These are phyloP conservation scores for Cercospora berteroae DNA, from an alignment of 2,329 filamentous ascomycete species.

Conservation along the genomic window DNA sequence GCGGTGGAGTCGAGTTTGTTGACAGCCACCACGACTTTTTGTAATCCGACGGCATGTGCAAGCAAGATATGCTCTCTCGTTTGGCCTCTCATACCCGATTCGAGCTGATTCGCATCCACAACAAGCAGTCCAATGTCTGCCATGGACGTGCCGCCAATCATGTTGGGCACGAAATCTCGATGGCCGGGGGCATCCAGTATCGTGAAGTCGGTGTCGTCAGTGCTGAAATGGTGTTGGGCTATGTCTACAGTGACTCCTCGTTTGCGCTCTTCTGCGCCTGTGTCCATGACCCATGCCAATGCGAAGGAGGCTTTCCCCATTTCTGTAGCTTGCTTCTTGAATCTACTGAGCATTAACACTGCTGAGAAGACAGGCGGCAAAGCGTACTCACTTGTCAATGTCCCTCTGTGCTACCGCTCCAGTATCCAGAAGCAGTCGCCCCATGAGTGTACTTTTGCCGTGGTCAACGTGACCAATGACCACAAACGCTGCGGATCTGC, in stretches of 20 bases:
- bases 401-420: slow-evolving; percentile 85
- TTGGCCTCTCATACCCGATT: slow-evolving; percentile 88
- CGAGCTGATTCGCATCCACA: slow-evolving; percentile 91
- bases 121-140: slow-evolving; percentile 95
- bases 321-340: slow-evolving; percentile 73
- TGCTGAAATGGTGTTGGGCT: slow-evolving; percentile 91
- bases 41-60: slow-evolving; percentile 85
- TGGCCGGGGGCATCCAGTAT: slow-evolving; percentile 95
- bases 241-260: slow-evolving; percentile 96
- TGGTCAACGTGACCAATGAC: slow-evolving; percentile 85
- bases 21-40: slow-evolving; percentile 81
- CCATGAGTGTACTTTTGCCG: slow-evolving; percentile 97
- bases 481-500: slow-evolving; percentile 36
- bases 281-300: slow-evolving; percentile 94
- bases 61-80: slow-evolving; percentile 91
- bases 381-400: slow-evolving; percentile 61
- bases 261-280: slow-evolving; percentile 81
- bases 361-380: neutral
- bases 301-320: slow-evolving; percentile 95
- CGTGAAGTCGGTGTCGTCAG: slow-evolving; percentile 80
- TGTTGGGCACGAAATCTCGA: slow-evolving; percentile 94
- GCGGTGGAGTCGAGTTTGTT: slow-evolving; percentile 89
- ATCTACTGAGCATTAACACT: slow-evolving; percentile 24
- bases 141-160: slow-evolving; percentile 95
- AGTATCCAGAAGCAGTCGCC: slow-evolving; percentile 83